Base-by-base conservation (phyloP, 1,284 basidiomycete species). In the Leccinum subspadiceum region DNA sequence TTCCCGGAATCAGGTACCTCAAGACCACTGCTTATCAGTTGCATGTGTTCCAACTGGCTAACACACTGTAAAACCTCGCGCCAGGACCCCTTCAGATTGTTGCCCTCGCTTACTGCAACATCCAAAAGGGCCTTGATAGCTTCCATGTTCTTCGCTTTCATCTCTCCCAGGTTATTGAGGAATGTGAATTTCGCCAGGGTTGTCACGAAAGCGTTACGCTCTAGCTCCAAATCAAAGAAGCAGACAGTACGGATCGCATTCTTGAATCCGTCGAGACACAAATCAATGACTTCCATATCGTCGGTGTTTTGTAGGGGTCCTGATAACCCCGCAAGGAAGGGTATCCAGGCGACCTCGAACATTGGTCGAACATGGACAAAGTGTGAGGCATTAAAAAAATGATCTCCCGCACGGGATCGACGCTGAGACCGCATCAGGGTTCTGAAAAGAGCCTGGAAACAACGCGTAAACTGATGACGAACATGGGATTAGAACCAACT, bases 261-360 rank as follows among this genome's bases (percentile, higher is more conserved):
- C 74, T 92, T 94, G 80, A 98, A 94, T 9, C 96, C 96, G 62
- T 96, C 93, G 56, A 98, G 78, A 71, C 94, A 96, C n/a, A 96
- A 79, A 61, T 93, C 89, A 63, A 98, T 92, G 15, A 94, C 79
- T 67, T 96, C 94, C 60, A 95, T 78, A 74, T 96, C 94, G 73
- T 96, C 92, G 0, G 93, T 94, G 62, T 93, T 91, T 73, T 98
- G 96, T 56, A 98, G 79, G 7, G 94, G 94, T 0, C 87, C 93
- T 5, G 95, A 97, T 37, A 98, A 80, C 5, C 94, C 95, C 6
- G 96, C 96, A 15, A 98, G 81, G 75, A 97, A 94, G 2, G 96
- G 87, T 78, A 98, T 97, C 96, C 96, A 98, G 12, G 94, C 94
- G 17, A 97, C 94, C 75, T 98, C 95, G 68, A 98, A 97, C 96